Evolutionary conservation across 306 rosid species (phyloP).

Genomic region (Lathyrus tuberosus): DNA sequence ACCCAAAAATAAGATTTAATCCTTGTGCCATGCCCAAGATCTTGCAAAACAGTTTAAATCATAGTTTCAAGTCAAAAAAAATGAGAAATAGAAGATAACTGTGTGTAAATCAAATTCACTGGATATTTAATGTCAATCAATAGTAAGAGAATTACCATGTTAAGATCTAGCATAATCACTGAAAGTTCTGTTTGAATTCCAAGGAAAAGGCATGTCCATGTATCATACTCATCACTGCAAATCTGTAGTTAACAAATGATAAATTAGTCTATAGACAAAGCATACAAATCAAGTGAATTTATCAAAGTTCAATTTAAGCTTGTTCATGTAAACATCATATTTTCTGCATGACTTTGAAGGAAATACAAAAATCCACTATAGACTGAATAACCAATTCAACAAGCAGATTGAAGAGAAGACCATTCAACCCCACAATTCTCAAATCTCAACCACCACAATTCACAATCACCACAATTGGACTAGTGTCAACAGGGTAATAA

Average conservation of each 20-base stretch:
- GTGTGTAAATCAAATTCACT: slow-evolving; percentile 13
- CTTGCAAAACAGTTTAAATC: slow-evolving; percentile 56
- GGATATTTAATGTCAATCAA: slow-evolving; percentile 21
- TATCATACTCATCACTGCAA: slow-evolving; percentile 83
- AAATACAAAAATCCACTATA: slow-evolving; percentile 8
- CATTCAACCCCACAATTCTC: not conserved
- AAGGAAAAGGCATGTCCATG: slow-evolving; percentile 73
- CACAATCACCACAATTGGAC: not conserved
- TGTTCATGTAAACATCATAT: slow-evolving; percentile 15
- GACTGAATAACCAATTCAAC: slow-evolving; percentile 19
- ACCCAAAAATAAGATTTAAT: slow-evolving; percentile 86
- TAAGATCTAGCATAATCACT: slow-evolving; percentile 80
- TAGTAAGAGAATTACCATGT: slow-evolving; percentile 63
- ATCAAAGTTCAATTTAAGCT: slow-evolving; percentile 23
- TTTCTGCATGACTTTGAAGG: not conserved
- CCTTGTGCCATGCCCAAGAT: slow-evolving; percentile 87
- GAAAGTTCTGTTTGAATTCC: slow-evolving; percentile 92
- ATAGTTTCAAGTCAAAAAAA: slow-evolving; percentile 29
- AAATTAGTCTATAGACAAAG: slow-evolving; percentile 31
- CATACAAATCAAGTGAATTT: slow-evolving; percentile 17
- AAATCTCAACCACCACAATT: too few relatives aligned
- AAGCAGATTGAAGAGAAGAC: slow-evolving; percentile 30
- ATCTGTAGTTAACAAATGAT: slow-evolving; percentile 54
- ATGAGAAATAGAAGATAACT: slow-evolving; percentile 24
- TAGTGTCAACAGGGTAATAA: slow-evolving; percentile 2